These are phyloP conservation scores for Raphanus raphanistrum DNA, from an alignment of 345 rosid genomes.

Conservation along the genomic window DNA sequence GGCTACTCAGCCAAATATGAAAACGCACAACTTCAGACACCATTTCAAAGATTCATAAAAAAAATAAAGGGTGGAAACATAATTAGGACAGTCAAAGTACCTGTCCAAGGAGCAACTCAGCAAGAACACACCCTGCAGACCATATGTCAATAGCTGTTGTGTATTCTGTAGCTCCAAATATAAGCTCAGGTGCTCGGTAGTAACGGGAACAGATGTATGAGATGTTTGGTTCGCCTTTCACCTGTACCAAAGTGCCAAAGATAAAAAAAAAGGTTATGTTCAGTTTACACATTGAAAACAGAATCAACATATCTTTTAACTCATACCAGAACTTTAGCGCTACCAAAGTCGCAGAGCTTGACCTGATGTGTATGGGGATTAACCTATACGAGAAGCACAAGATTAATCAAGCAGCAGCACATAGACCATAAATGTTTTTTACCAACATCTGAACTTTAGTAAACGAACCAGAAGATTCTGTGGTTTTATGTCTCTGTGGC, in stretches of 20 bases:
- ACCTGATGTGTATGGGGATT: slow-evolving; percentile 67
- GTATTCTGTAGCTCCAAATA: slow-evolving; percentile 72
- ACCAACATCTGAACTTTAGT: neutral
- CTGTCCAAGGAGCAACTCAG: slow-evolving; percentile 66
- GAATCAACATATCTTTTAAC: neutral
- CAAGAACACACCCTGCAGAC: slow-evolving; percentile 77
- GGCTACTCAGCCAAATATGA: slow-evolving; percentile 45
- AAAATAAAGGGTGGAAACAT: neutral
- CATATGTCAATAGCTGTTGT: slow-evolving; percentile 69
- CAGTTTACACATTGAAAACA: slow-evolving; percentile 11
- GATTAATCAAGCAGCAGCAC: neutral
- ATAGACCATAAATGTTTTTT: neutral
- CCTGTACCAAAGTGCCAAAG: slow-evolving; percentile 38
- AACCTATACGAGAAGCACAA: slow-evolving; percentile 51
- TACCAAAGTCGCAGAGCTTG: slow-evolving; percentile 69
- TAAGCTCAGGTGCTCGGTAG: slow-evolving; percentile 67
- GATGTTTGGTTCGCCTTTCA: slow-evolving; percentile 72
- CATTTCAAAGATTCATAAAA: neutral
- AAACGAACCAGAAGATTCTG: slow-evolving; percentile 87
- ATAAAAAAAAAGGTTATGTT: neutral
- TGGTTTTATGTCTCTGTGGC: slow-evolving; percentile 98
- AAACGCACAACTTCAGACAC: slow-evolving; percentile 13
- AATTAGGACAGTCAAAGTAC: slow-evolving; percentile 27
- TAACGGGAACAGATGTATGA: slow-evolving; percentile 66
- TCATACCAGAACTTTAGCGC: slow-evolving; percentile 69